Evolutionary conservation across 805 yeast species (phyloP), one percentile per base, ranked within the genome.

Genomic region (Zygosaccharomyces kombuchaensis): DNA sequence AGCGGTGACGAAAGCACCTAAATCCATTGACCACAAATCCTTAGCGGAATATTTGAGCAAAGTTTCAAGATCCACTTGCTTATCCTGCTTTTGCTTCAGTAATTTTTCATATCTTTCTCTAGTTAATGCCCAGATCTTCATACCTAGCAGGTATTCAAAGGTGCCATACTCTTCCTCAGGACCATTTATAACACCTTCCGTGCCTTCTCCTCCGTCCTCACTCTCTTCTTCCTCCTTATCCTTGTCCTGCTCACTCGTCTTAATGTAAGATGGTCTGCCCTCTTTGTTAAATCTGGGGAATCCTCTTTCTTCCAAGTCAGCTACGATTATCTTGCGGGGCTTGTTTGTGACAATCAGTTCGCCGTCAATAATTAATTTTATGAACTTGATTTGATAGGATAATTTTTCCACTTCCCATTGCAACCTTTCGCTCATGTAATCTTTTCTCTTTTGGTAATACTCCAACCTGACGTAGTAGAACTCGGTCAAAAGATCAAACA

Each of bases 101-200:
- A 93, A 71, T 54, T 78, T 82, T 58, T 87, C 90, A 61, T 90
- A 93, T 56, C 93, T 78, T 67, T 93, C 99, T 47, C 75, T 76
- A 0, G 99, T 91, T 60, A 93, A 77, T 31, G 96, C 84, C 93
- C 96, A 88, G 53, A 93, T 82, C 29, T 89, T 79, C 96, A 93
- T 86, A 44, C 93, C 95, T 43, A 93, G 73, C 52, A 93, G 73
- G 57, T 93, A 93, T 59, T 93, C 98, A 65, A 80, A 91, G 6
- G 82, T 73, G 8, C 88, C 78, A 42, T 75, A 74, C 12, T 77
- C 68, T 19, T 80, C 83, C 40, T 60, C 76, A 64, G 65, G 72
- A 12, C 67, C 65, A 39, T 71, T 73, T n/a, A 69, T 66, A 3
- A 60, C 65, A n/a, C 46, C 52, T 9, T 55, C 69, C 12, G 63